Conservation (phyloP, 352 stramenopile genomes). For the Phytophthora tubulina region DNA sequence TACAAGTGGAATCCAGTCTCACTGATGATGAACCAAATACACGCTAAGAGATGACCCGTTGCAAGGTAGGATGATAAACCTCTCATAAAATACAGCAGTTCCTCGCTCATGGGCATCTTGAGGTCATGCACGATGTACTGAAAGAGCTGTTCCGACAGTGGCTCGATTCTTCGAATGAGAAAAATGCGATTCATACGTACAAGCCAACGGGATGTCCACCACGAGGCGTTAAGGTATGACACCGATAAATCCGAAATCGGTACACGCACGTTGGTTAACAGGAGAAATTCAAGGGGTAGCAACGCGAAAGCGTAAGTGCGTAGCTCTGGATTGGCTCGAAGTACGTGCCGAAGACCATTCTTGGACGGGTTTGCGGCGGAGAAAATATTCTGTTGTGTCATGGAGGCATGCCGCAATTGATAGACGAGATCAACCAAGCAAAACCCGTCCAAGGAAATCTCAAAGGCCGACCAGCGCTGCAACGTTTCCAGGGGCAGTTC, state of each 20-base stretch:
- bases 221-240: conserved; percentile 14
- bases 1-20: conserved; percentile 57
- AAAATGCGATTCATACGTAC: conserved; percentile 71
- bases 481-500: conserved; percentile 28
- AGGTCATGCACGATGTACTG: conserved; percentile 71
- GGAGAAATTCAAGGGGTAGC: conserved; percentile 59
- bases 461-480: conserved; percentile 47
- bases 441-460: conserved; percentile 61
- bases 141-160: conserved; percentile 59
- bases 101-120: conserved; percentile 57
- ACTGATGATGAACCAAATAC: conserved; percentile 63
- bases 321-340: conserved; percentile 40
- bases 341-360: neutral
- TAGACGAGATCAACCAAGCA: conserved; percentile 52
- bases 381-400: conserved; percentile 21
- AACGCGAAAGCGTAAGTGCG: conserved; percentile 48
- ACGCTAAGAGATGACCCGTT: conserved; percentile 72
- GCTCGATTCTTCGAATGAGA: conserved; percentile 46
- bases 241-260: conserved; percentile 10
- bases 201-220: conserved; percentile 56
- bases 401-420: conserved; percentile 41
- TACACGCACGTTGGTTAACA: conserved; percentile 25
- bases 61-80: conserved; percentile 57
- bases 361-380: neutral
- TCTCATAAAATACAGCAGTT: conserved; percentile 51